Base-by-base conservation (phyloP, 1,284 basidiomycete species). In the Rhodotorula sp. region DNA sequence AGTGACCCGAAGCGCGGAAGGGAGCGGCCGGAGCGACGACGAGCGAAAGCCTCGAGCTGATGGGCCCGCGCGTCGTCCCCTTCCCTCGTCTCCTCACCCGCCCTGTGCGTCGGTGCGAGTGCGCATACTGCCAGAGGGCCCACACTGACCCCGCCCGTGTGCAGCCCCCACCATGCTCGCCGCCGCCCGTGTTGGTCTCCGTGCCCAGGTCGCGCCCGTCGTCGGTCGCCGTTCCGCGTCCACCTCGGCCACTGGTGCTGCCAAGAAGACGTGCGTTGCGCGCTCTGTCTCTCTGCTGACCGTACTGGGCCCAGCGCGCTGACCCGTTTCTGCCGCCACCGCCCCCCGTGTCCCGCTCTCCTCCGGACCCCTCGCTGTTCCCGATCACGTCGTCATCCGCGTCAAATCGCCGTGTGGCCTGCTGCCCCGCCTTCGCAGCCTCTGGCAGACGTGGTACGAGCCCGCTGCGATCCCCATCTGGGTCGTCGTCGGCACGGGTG, bases 391-490 rank as follows among this genome's bases (percentile, higher is more conserved):
- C 52, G 10, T 34, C 25, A 1, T 19, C 16, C 53, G n/a, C 52
- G 41, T 10, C n/a, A 9, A 34, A 14, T n/a, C 52, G 23, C n/a
- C 23, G 8, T 54, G n/a, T 54, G 5, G 34, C 42, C n/a, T 21
- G 23, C 21, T 12, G 4, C 56, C 42, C 21, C 10, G 4, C 23
- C 56, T 14, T 8, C 19, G 27, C 62, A 63, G 62, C 9, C 53
- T 67, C 49, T 68, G 58, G 64, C 56, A 70, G 55, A 62, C 57
- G 55, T 73, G 72, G 72, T 67, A 73, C 62, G 72, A 73, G 62
- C 68, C 72, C 25, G 72, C 72, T n/a, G 72, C 72, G 27, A 55
- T 67, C 59, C 72, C 72, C 34, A 73, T 73, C 59, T 68, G 57
- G 23, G 71, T 54, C 16, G 61, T 67, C 27, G 61, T 69, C 50